Base-by-base conservation (phyloP, 2,329 filamentous ascomycete species). In the Uncinocarpus reesii region DNA sequence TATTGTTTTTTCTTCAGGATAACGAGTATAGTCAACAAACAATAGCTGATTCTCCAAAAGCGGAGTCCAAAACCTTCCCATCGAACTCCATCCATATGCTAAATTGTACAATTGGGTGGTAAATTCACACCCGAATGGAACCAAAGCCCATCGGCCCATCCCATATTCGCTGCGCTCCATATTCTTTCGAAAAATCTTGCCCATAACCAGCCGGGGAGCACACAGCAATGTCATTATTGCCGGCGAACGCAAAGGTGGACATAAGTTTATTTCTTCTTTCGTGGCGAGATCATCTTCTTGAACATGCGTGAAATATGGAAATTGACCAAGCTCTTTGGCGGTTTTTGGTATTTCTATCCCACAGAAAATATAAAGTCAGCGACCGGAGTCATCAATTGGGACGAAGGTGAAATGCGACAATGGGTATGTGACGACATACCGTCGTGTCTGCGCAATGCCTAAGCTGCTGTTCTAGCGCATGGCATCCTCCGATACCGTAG, bases 231-330 rank as follows among this genome's bases (percentile, higher is more conserved):
- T 40, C 11, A 11, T 24, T 13, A 20, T 10, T 23, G 26, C 5
- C 20, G 15, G 13, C 8, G 16, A 20, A 35, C 16, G 11, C 28
- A 34, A 42, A 36, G 10, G 21, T 13, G 3, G 15, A 42, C 24
- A 37, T 7, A 7, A 49, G 7, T 34, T 21, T 44, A 45, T 16
- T 56, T 43, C 60, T 74, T 76, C 68, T 89, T 78, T 77, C 80
- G 71, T 56, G 80, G 76, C 60, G 83, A 76, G 70, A 82, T 77
- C 73, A 93, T 73, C 64, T 82, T 79, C 11, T 80, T 79, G 59
- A 83, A 84, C 71, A 85, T 78, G 60, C 92, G 79, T 56, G 78
- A 77, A 36, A 96, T 73, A 65, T 95, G 89, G 74, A 89, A 89
- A 71, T 96, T 96, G 78, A 96, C 88, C 55, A 78, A 80, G 65